These are phyloP conservation scores for Paramecium octaurelia DNA, from an alignment of 73 alveolate species.

Conservation along the genomic window DNA sequence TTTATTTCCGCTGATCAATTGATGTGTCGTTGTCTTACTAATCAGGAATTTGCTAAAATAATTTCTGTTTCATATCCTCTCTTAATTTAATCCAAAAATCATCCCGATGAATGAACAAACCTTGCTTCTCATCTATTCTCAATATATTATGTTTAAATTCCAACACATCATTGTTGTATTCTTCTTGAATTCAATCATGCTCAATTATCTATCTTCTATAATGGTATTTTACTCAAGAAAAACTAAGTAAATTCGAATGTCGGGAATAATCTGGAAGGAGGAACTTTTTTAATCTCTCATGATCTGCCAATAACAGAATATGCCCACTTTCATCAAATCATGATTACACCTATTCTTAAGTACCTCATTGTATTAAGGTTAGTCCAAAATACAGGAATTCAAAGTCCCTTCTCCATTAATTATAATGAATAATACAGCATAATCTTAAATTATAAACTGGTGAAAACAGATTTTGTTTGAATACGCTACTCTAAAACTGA, in stretches of 20 bases:
- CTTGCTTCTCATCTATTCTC: not conserved
- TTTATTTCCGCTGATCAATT: not conserved
- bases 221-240: not conserved
- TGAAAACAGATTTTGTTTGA: not conserved
- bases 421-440: not conserved
- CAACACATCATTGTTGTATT: not conserved
- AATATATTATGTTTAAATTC: conserved; percentile 13
- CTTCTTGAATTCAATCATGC: not conserved
- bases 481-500: not conserved
- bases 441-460: not conserved
- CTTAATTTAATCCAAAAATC: not conserved
- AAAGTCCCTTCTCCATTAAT: not conserved
- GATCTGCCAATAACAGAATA: not conserved
- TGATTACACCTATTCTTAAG: not conserved
- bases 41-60: not conserved
- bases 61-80: not conserved
- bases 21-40: not conserved
- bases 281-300: not conserved
- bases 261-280: not conserved
- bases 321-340: not conserved
- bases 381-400: not conserved
- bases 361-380: not conserved
- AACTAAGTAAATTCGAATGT: not conserved
- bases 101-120: not conserved
- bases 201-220: not conserved